A percentile compares a stretch with the other conserved stretches of the same genome.
Evolutionary conservation across 225 moss, liverwort and hornwort genomes (phyloP).

Genomic region (Physcomitrellopsis africana): DNA sequence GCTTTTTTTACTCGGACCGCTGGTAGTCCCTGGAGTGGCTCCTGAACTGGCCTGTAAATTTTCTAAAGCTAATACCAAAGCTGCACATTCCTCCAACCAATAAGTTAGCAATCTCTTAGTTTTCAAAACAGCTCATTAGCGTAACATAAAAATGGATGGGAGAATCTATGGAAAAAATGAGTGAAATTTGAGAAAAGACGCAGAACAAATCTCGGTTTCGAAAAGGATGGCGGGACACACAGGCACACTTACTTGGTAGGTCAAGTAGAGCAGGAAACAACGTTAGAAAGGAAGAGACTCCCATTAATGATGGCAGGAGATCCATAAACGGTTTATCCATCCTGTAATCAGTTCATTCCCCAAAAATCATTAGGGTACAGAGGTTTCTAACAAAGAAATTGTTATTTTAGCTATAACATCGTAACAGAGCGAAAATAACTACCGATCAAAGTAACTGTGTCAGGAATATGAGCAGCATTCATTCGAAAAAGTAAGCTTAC

Average conservation of each 20-base stretch:
- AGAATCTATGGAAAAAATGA: background rate
- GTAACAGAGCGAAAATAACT: slow-evolving; percentile 3
- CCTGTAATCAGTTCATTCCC: slow-evolving; percentile 42
- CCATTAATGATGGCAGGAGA: slow-evolving; percentile 80
- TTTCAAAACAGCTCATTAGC: background rate
- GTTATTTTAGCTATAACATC: slow-evolving; percentile 1
- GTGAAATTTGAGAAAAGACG: background rate
- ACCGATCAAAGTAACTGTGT: background rate
- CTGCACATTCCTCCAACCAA: slow-evolving; percentile 48
- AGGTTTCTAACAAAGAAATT: background rate
- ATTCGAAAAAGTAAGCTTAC: slow-evolving; percentile 47
- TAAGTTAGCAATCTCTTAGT: background rate
- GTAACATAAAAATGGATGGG: background rate
- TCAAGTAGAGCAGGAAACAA: slow-evolving; percentile 94
- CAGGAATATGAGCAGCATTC: slow-evolving; percentile 8
- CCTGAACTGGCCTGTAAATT: slow-evolving; percentile 78
- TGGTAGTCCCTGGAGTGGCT: slow-evolving; percentile 66
- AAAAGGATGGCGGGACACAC: slow-evolving; percentile 5
- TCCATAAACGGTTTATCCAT: slow-evolving; percentile 67
- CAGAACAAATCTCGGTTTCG: background rate
- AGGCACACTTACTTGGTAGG: slow-evolving; percentile 72
- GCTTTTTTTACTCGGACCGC: slow-evolving; percentile 58
- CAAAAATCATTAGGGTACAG: background rate
- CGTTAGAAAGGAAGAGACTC: slow-evolving; percentile 81
- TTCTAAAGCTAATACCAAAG: slow-evolving; percentile 88